phyloP scores from a whole-genome alignment of 2,329 filamentous ascomycete genomes.

The Talaromyces sp. region DNA sequence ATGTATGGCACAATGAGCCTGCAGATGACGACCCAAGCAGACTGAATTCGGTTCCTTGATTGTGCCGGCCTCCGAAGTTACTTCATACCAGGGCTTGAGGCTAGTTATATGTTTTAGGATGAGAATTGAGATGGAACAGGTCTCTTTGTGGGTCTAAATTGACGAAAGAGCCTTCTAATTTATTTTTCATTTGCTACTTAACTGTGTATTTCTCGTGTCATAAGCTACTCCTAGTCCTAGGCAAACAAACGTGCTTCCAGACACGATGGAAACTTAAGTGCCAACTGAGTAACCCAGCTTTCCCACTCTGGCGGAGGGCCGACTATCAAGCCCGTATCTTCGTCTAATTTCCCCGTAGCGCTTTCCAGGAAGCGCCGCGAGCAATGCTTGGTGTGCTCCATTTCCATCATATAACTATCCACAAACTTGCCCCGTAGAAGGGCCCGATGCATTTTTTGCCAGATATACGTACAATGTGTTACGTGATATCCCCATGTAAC shows the following conservation, averaged over 20 bases:
- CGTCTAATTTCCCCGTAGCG: background rate
- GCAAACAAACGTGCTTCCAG: background rate
- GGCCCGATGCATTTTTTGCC: slow-evolving; percentile 5
- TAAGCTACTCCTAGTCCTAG: background rate
- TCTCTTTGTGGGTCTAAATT: background rate
- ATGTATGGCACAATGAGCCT: slow-evolving; percentile 7
- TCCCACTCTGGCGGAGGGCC: background rate
- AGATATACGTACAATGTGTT: slow-evolving; percentile 6
- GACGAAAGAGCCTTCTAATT: background rate
- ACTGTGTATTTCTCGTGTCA: background rate
- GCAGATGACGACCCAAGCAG: background rate
- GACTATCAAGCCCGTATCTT: background rate
- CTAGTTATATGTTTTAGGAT: background rate
- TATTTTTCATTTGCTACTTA: background rate
- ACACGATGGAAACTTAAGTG: background rate
- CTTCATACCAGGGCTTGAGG: background rate
- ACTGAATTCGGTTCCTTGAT: background rate
- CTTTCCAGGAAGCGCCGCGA: background rate
- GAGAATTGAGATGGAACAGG: background rate
- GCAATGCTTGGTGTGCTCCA: background rate
- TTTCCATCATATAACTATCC: background rate
- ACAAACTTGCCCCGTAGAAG: background rate
- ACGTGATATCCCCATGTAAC: slow-evolving; percentile 11
- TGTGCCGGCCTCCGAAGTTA: background rate
- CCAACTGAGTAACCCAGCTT: background rate